Evolutionary conservation across 78 protist species (phyloP), one percentile per base, ranked within the genome.

Genomic region (Emiliania huxleyi): DNA sequence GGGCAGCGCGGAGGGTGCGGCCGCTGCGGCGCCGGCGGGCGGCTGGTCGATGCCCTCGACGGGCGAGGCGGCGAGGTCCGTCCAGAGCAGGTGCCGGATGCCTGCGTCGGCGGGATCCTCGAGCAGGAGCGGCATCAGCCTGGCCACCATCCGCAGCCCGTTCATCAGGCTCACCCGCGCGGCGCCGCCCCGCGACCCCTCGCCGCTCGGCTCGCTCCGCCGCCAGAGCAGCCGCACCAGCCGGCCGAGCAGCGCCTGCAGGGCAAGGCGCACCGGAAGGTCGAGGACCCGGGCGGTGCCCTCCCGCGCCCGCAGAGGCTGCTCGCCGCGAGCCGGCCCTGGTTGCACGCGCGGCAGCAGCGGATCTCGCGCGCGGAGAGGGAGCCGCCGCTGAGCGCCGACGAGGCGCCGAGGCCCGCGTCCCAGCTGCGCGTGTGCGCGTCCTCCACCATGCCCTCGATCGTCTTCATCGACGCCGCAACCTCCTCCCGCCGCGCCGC

Each of bases 291-390:
- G n/a, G n/a, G n/a, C n/a, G n/a, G n/a, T n/a, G n/a, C n/a, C n/a
- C n/a, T n/a, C n/a, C n/a, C n/a, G n/a, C n/a, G n/a, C n/a, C n/a
- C n/a, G n/a, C n/a, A n/a, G n/a, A n/a, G n/a, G n/a, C n/a, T n/a
- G n/a, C n/a, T n/a, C n/a, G n/a, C 81, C 33, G 81, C 42, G 42
- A 71, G 81, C 42, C 81, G 37, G 6, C 81, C 81, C 42, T 71
- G 81, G 81, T 71, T 71, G 81, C 81, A 71, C 4, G 81, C 81
- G 81, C 81, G 81, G 81, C 81, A 71, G 42, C 81, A 71, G 2
- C 81, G 81, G 81, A 71, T 71, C 81, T 71, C 81, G 81, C n/a
- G 81, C 18, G n/a, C 81, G 42, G 81, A 71, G 37, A 71, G 81
- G 45, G 19, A 15, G 2, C 8, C 12, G 73, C 4, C 38, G 4